These are phyloP conservation scores for Hericium erinaceus DNA, from an alignment of 768 basidiomycete species.

Conservation along the genomic window DNA sequence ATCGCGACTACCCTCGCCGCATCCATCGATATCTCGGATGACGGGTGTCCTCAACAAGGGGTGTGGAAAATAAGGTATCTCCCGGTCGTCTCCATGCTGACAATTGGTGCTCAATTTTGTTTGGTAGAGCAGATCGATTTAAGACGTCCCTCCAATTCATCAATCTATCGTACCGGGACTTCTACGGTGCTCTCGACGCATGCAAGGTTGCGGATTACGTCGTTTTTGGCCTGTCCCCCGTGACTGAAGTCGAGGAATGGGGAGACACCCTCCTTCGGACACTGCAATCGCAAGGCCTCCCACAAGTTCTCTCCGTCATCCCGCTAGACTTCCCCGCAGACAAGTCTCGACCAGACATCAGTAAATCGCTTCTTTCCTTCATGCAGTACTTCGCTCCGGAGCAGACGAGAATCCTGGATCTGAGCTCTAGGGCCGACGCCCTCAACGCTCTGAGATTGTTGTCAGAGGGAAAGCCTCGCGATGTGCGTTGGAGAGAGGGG, in stretches of 20 bases:
- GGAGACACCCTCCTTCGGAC: constrained; percentile 84
- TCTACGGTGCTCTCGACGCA: constrained; percentile 76
- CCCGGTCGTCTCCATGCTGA: not conserved
- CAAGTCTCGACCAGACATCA: constrained; percentile 57
- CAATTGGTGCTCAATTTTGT: not conserved
- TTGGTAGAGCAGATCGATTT: constrained; percentile 70
- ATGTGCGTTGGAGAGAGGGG: constrained; percentile 77
- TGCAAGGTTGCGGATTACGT: constrained; percentile 88
- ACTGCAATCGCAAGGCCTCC: constrained; percentile 86
- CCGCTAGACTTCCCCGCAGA: constrained; percentile 46
- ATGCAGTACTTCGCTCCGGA: constrained; percentile 90
- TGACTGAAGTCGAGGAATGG: constrained; percentile 72
- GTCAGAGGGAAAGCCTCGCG: constrained; percentile 76
- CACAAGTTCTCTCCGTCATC: constrained; percentile 71
- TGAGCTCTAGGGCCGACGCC: constrained; percentile 53
- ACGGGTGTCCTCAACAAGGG: constrained; percentile 43
- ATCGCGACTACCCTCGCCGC: constrained; percentile 50
- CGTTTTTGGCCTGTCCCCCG: constrained; percentile 72
- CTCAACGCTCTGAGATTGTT: constrained; percentile 67
- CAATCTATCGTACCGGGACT: constrained; percentile 57
- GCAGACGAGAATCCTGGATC: constrained; percentile 68
- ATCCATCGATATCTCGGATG: constrained; percentile 45
- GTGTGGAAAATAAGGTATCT: constrained; percentile 63
- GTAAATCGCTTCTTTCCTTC: constrained; percentile 90
- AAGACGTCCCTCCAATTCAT: constrained; percentile 88